Percentiles rank a stretch among this genome's conserved stretches.
phyloP scores from a whole-genome alignment of 345 rosid genomes.

The Acer saccharum region DNA sequence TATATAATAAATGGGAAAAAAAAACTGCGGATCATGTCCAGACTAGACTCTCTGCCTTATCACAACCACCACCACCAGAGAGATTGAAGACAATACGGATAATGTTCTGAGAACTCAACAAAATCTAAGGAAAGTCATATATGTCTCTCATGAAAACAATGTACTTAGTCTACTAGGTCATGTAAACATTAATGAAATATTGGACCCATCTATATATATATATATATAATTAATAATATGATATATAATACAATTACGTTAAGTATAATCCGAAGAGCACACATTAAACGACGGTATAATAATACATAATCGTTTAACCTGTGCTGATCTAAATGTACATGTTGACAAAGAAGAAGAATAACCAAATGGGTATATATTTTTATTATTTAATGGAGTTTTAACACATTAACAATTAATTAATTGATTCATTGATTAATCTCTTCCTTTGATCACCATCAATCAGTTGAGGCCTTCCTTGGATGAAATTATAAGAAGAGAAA shows the following conservation, averaged over 20 bases:
- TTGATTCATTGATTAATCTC: too few species aligned
- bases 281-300: too few species aligned
- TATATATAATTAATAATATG: too few species aligned
- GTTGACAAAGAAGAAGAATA: neutral
- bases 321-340: too few species aligned
- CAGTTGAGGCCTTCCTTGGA: slow-evolving; percentile 3
- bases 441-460: neutral
- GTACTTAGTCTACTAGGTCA: slow-evolving; percentile 14
- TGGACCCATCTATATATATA: slow-evolving; percentile 7
- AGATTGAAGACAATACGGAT: slow-evolving; percentile 22
- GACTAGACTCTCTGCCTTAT: slow-evolving; percentile 2
- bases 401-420: neutral
- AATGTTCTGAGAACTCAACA: slow-evolving; percentile 11
- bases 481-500: neutral
- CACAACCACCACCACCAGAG: slow-evolving; percentile 21
- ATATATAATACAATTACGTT: too few species aligned
- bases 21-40: slow-evolving; percentile 1
- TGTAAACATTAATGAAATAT: slow-evolving; percentile 14
- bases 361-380: neutral
- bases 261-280: too few species aligned
- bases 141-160: slow-evolving; percentile 17
- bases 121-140: slow-evolving; percentile 5
- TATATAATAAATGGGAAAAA: neutral
- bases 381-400: too few species aligned
- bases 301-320: too few species aligned